Conservation (phyloP, 2,329 filamentous ascomycete species). For the Delphinella strobiligena region DNA sequence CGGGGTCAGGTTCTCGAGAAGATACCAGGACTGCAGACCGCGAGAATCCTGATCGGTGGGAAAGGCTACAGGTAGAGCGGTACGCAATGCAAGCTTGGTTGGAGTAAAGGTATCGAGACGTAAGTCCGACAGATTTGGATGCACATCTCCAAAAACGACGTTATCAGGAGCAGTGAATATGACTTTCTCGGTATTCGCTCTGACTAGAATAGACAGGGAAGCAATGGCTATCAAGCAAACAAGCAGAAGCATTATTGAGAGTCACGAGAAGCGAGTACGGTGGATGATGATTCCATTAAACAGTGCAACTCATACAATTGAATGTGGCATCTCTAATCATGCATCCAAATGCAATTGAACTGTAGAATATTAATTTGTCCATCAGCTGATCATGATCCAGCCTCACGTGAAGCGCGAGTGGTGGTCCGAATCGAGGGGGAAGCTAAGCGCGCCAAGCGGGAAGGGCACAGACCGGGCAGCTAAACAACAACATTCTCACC, state of each 20-base stretch:
- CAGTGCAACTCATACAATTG: no score
- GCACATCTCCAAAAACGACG: constrained; percentile 42
- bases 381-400: no score
- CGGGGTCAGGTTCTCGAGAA: constrained; percentile 57
- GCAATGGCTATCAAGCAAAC: constrained; percentile 4
- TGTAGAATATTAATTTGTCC: no score
- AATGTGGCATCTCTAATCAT: no score
- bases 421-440: no score
- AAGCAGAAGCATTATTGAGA: constrained; percentile 6
- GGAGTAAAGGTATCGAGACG: constrained; percentile 55
- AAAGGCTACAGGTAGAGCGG: constrained; percentile 55
- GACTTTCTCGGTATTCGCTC: constrained; percentile 79
- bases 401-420: no score
- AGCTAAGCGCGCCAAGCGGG: background rate
- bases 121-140: constrained; percentile 47
- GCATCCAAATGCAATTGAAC: no score
- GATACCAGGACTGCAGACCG: constrained; percentile 63
- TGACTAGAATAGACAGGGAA: constrained; percentile 12
- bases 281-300: no score
- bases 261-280: no score
- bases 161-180: constrained; percentile 67
- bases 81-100: constrained; percentile 43
- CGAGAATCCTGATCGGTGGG: constrained; percentile 40
- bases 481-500: constrained; percentile 8
- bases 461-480: background rate